phyloP scores from a whole-genome alignment of 371 early-diverging fungal genomes.

The Batrachochytrium dendrobatidis region DNA sequence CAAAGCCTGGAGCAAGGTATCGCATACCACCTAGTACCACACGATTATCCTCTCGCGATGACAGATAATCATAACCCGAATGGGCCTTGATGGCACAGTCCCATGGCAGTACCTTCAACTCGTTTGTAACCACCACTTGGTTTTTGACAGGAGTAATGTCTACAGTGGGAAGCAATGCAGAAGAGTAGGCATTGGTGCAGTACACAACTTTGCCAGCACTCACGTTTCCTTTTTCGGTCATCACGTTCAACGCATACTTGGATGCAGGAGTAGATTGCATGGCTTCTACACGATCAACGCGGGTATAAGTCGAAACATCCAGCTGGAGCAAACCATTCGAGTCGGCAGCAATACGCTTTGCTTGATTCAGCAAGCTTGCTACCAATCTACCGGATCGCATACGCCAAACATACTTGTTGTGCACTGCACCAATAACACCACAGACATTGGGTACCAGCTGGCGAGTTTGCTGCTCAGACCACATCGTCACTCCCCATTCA shows the following conservation, averaged over 20 bases:
- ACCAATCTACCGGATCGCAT: conserved; percentile 43
- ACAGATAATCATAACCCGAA: conserved; percentile 44
- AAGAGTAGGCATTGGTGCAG: conserved; percentile 46
- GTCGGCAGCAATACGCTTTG: conserved; percentile 3
- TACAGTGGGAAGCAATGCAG: conserved; percentile 22
- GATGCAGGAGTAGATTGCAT: neutral
- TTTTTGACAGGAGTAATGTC: conserved; percentile 41
- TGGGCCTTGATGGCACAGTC: conserved; percentile 35
- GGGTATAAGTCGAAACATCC: conserved; percentile 7
- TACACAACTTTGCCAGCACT: conserved; percentile 32
- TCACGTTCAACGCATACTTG: conserved; percentile 2
- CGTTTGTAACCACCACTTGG: conserved; percentile 38
- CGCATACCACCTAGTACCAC: conserved; percentile 48
- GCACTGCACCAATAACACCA: conserved; percentile 33
- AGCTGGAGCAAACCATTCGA: neutral
- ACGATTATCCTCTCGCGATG: conserved; percentile 40
- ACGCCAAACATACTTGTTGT: conserved; percentile 25
- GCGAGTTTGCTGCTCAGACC: conserved; percentile 10
- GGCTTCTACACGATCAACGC: conserved; percentile 3
- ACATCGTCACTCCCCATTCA: conserved; percentile 12
- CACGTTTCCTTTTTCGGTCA: conserved; percentile 26
- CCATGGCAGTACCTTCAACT: conserved; percentile 12
- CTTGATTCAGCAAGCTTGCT: conserved; percentile 30
- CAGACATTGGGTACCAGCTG: no score
- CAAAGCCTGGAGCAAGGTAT: conserved; percentile 27